Evolutionary conservation across 2,329 filamentous ascomycete genomes (phyloP), one percentile per base, ranked within the genome.

Genomic region (Cephalotrichum gorgonifer): DNA sequence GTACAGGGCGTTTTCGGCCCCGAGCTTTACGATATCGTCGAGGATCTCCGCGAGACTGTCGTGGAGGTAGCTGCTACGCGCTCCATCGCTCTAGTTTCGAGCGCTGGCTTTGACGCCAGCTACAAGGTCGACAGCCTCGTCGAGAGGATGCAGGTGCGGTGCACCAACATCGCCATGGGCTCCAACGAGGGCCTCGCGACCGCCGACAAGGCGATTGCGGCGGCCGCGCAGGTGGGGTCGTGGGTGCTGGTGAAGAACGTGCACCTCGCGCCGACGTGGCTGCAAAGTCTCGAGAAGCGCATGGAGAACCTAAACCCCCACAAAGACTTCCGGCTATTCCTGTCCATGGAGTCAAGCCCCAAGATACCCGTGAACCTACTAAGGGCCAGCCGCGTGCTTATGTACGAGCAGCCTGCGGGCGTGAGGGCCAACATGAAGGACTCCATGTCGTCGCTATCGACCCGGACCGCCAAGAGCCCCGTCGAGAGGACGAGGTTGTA

Each of bases 191-290:
- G 89, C 62, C 74, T 94, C 17, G 83, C 90, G 51, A 93, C 83
- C 53, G 93, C 93, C 17, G 93, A 98, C 73, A 95, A 95, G 68
- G 93, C 94, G 27, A 89, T 98, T 61, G 86, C 81, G 67, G 88
- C 89, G 58, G 93, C 93, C 9, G 91, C 93, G 5, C 88, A 94
- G 50, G 86, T 84, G 15, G 93, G 93, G 56, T 88, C 83, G 25
- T 98, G 93, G 93, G 94, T 98, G 9, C 77, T 98, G 53, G 83
- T 98, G 76, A 98, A 98, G 79, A 98, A 98, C 71, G 93, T 98
- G 20, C 93, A 98, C 66, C 77, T 98, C 53, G 89, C 91, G 27
- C 89, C 93, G 1, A 88, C 88, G 12, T 98, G 94, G 94, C 74
- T 98, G 28, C 91, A 97, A 67, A 95, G 89, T 60, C 77, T 98